A percentile compares a stretch with the other conserved stretches of the same genome.
These are phyloP conservation scores for Vitis riparia DNA, from an alignment of 164 flowering plant genomes.

Conservation along the genomic window DNA sequence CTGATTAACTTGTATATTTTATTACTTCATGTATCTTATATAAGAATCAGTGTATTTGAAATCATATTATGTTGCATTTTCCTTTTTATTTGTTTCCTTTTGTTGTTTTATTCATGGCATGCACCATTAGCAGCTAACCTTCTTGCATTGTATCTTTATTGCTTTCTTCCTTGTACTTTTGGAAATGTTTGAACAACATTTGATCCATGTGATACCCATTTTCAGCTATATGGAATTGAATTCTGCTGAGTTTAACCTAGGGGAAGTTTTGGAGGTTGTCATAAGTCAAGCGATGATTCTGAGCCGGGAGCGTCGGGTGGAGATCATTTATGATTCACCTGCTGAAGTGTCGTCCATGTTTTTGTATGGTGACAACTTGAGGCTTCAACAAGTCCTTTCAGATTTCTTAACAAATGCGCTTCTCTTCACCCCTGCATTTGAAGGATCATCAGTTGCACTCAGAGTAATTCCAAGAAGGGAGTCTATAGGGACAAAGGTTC, in stretches of 20 bases:
- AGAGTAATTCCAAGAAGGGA: slow-evolving; percentile 51
- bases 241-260: slow-evolving; percentile 58
- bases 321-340: slow-evolving; percentile 50
- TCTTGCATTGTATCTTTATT: not conserved
- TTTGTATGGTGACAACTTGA: slow-evolving; percentile 70
- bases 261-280: slow-evolving; percentile 59
- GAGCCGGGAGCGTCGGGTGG: slow-evolving; percentile 59
- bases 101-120: not conserved
- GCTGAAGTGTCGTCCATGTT: slow-evolving; percentile 52
- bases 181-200: not conserved
- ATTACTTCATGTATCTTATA: no score
- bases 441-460: slow-evolving; percentile 53
- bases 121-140: not conserved
- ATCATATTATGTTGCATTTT: not conserved
- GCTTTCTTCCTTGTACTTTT: not conserved
- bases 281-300: slow-evolving; percentile 61
- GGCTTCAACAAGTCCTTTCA: slow-evolving; percentile 86
- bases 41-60: not conserved
- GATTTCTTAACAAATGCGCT: slow-evolving; percentile 64
- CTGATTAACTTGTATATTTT: no score
- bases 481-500: slow-evolving; percentile 57
- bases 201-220: slow-evolving; percentile 2
- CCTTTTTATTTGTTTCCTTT: not conserved
- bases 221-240: slow-evolving; percentile 63
- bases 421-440: slow-evolving; percentile 50